Evolutionary conservation across 192 early-diverging fungal species (phyloP), one percentile per base, ranked within the genome.

Genomic region (Backusella tarrabulga): DNA sequence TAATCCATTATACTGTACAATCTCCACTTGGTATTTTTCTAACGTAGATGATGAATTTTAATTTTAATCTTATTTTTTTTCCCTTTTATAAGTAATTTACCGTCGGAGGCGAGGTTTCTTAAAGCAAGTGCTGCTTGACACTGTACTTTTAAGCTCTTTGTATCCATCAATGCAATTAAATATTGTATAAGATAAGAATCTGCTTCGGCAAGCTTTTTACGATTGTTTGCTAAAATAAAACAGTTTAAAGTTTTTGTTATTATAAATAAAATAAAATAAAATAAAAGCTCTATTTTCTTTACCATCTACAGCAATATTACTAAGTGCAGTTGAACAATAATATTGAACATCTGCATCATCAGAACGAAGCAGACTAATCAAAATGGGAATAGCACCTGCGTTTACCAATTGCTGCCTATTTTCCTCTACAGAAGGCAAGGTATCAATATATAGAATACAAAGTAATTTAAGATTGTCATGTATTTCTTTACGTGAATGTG

Each of bases 261-360:
- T 44, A 17, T 14, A 17, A 44, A 44, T 12, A 44, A 26, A 7
- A 29, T 50, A 3, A 44, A n/a, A n/a, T n/a, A n/a, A n/a, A n/a
- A 15, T 52, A 32, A 26, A 44, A 32, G n/a, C 32, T 68, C 7
- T 54, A 40, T 46, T 34, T 44, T 17, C n/a, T 54, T 69, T 78
- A 83, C 82, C 90, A 82, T 96, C 95, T 0, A 97, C 95, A 1
- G 95, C 94, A 73, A 97, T 94, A 79, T 97, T 97, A 78, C 92
- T 94, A 26, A 97, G 89, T 17, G 94, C 94, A 38, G 96, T 97
- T 36, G 93, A 93, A 63, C 90, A 94, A 72, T 96, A 97, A 82
- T 97, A 96, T 76, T 95, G 94, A n/a, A 96, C 91, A 84, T 96
- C 95, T 21, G 88, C 84, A 77, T 96, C 95, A 90, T 44, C 95